These are phyloP conservation scores for Aspergillus ostianus DNA, from an alignment of 495 filamentous ascomycete genomes.

Conservation along the genomic window DNA sequence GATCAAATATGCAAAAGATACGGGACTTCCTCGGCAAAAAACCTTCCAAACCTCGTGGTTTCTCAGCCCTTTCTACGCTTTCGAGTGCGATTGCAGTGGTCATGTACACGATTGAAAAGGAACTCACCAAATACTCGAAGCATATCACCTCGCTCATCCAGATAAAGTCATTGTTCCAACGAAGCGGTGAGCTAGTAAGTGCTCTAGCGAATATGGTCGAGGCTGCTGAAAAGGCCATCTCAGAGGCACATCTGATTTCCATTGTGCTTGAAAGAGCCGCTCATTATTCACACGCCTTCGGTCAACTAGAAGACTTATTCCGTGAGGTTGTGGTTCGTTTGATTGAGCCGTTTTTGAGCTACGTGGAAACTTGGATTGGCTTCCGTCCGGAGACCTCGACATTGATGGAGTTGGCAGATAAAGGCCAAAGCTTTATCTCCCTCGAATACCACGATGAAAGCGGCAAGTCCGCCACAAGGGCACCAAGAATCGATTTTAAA, in stretches of 20 bases:
- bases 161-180: slow-evolving; percentile 63
- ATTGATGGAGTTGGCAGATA: slow-evolving; percentile 41
- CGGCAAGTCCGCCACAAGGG: slow-evolving; percentile 53
- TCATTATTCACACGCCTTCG: slow-evolving; percentile 59
- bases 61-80: slow-evolving; percentile 37
- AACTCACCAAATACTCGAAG: slow-evolving; percentile 26
- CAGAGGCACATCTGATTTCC: slow-evolving; percentile 70
- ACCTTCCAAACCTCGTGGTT: slow-evolving; percentile 25
- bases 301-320: slow-evolving; percentile 60
- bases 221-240: slow-evolving; percentile 48
- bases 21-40: slow-evolving; percentile 54
- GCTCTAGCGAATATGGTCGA: slow-evolving; percentile 60
- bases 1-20: slow-evolving; percentile 61
- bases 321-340: slow-evolving; percentile 64
- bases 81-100: slow-evolving; percentile 35
- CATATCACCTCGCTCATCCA: slow-evolving; percentile 53
- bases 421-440: slow-evolving; percentile 56
- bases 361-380: slow-evolving; percentile 76
- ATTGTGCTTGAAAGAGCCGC: slow-evolving; percentile 62
- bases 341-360: slow-evolving; percentile 65
- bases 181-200: slow-evolving; percentile 59
- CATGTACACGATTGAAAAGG: slow-evolving; percentile 39
- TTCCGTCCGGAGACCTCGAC: slow-evolving; percentile 55
- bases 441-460: slow-evolving; percentile 50
- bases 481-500: slow-evolving; percentile 55